Conservation (phyloP, 192 early-diverging fungal genomes). For the Piromyces finnis region DNA sequence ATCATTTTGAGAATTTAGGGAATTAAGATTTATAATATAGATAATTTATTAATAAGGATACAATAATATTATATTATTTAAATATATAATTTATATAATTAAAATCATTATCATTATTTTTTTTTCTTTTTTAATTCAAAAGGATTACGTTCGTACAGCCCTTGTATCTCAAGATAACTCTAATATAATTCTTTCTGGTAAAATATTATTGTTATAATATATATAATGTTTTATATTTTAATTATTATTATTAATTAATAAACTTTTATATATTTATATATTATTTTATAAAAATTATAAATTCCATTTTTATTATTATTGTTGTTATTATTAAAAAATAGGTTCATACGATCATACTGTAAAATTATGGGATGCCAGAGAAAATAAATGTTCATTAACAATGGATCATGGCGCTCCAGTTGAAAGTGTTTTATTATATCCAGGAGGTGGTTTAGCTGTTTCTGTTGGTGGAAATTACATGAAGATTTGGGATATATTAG, state of each 20-base stretch:
- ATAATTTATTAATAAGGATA: too few relatives aligned
- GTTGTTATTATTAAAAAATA: conserved; percentile 7
- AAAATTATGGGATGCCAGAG: conserved; percentile 76
- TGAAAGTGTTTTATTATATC: conserved; percentile 68
- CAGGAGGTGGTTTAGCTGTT: conserved; percentile 59
- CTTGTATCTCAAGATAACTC: not conserved
- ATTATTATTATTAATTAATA: too few relatives aligned
- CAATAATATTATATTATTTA: too few relatives aligned
- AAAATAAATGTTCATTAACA: conserved; percentile 48
- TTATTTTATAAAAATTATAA: too few relatives aligned
- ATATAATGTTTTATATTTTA: too few relatives aligned
- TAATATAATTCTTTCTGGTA: conserved; percentile 1
- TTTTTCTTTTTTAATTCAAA: not conserved
- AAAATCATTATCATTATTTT: too few relatives aligned
- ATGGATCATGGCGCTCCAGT: conserved; percentile 76
- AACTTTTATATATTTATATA: too few relatives aligned
- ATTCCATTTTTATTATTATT: too few relatives aligned
- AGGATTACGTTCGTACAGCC: conserved; percentile 54
- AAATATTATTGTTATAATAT: not conserved
- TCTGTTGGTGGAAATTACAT: conserved; percentile 58
- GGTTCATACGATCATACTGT: conserved; percentile 95
- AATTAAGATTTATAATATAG: too few relatives aligned
- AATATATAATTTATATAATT: too few relatives aligned
- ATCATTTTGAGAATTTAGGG: too few relatives aligned
- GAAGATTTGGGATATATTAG: conserved; percentile 76